phyloP scores from a whole-genome alignment of 345 rosid species.

The Ailanthus altissimus region DNA sequence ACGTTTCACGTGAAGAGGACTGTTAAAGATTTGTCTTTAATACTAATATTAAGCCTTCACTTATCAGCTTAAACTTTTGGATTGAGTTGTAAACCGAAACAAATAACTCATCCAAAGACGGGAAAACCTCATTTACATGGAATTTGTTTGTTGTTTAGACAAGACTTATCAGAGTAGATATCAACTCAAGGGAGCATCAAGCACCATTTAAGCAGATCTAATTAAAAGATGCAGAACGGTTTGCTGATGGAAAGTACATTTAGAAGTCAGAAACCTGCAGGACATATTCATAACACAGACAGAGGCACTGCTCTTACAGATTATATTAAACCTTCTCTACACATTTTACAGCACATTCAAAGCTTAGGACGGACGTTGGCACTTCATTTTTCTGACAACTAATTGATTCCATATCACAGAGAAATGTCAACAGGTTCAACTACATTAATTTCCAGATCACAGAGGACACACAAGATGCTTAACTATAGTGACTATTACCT shows the following conservation, averaged over 20 bases:
- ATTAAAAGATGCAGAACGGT: neutral
- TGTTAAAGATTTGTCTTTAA: no score
- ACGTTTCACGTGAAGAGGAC: no score
- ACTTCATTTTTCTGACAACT: neutral
- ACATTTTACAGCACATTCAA: neutral
- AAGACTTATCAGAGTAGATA: neutral
- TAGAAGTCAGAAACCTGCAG: neutral
- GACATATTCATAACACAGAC: neutral
- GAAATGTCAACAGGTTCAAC: neutral
- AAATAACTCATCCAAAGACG: neutral
- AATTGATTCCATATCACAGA: neutral
- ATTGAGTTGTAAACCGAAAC: no score
- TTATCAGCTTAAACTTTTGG: no score
- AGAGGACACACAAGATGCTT: neutral
- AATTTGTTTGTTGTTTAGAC: neutral
- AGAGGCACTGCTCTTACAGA: neutral
- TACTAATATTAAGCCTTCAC: no score
- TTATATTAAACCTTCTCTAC: neutral
- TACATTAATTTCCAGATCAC: neutral
- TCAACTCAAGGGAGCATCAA: neutral
- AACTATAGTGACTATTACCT: neutral
- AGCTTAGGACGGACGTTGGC: neutral
- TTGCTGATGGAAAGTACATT: neutral
- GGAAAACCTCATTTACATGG: neutral
- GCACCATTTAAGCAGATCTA: neutral